Base-by-base conservation (phyloP, 1,284 basidiomycete species). In the Tilletiaria anomala region DNA sequence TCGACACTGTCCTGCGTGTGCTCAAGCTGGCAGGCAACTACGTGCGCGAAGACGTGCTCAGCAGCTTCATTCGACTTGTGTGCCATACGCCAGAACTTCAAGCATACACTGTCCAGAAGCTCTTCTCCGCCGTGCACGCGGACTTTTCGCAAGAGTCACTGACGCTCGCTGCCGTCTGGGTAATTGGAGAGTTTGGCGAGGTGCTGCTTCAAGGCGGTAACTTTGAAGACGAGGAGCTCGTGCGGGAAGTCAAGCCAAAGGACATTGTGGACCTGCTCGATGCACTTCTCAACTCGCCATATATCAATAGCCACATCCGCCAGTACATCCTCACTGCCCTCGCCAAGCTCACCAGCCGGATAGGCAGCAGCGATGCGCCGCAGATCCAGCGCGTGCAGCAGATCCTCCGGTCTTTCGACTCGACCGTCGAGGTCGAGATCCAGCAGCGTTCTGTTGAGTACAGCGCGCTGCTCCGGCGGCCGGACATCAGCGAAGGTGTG, bases 11-110 rank as follows among this genome's bases (percentile, higher is more conserved):
- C 6, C 71, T 99, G 42, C 77, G 93, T 17, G 85, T 91, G 1
- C 71, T 99, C 50, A 91, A 87, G 68, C 71, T 96, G 58, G 89
- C 91, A n/a, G 93, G 93, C 37, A 97, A 97, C 71, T 94, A 87
- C 58, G 89, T 99, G 20, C 77, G 88, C 48, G 93, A 97, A 68
- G 93, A 97, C 68, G 87, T 96, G 34, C 70, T 97, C 12, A 85
- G 88, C 0, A 79, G 85, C 0, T 97, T 97, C 69, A 84, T 99
- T 50, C 82, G 93, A 16, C 77, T 99, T 16, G 87, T 96, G 0
- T 86, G 84, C 37, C 87, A 99, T 69, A 97, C 93, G 0, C 87
- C 93, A 1, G 93, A 99, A 66, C 72, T 99, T 32, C 93, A 97
- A 69, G 81, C 80, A 11, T 97, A 97, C 69, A 93, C 89, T 0